Evolutionary conservation across 2,329 filamentous ascomycete genomes (phyloP), one percentile per base, ranked within the genome.

Genomic region (Sporothrix brasiliensis): DNA sequence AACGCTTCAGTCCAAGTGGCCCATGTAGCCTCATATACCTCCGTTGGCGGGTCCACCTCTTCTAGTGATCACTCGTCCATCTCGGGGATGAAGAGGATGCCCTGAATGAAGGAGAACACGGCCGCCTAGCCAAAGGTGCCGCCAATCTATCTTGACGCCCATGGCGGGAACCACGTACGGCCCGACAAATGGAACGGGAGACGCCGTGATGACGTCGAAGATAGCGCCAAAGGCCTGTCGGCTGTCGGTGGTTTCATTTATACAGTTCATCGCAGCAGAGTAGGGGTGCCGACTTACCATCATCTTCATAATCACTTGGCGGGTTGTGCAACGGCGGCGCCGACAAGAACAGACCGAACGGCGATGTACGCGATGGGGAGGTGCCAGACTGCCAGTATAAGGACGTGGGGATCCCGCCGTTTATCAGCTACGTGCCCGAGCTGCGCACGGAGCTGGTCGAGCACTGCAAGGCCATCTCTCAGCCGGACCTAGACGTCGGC

Each of bases 281-380:
- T 11, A 13, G 3, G 52, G 19, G 52, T 54, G 21, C 10, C 2
- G 14, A 58, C 69, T 50, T 39, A 70, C 69, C 58, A 72, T 60
- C 27, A 70, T 72, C 66, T 72, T 72, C 65, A 70, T 72, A 75
- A 0, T 79, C 78, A 0, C 74, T 83, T 2, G 80, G 77, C 21
- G 81, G 80, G 0, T 84, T 84, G 71, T 81, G 82, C 4, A 84
- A 85, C 69, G 75, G 75, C 5, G 77, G 79, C n/a, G 73, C 72
- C n/a, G 74, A 74, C 30, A 76, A 74, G 14, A 49, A 41, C 47
- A 56, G 68, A 2, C 56, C 68, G 10, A 56, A 69, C 34, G 68
- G 56, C 49, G 56, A 71, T n/a, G 69, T 56, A 16, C 75, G 78
- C 13, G 49, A 21, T 34, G 73, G 73, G 69, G 52, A 75, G 71